Evolutionary conservation across 306 rosid species (phyloP).

Genomic region (Trichosanthes cucumerina): DNA sequence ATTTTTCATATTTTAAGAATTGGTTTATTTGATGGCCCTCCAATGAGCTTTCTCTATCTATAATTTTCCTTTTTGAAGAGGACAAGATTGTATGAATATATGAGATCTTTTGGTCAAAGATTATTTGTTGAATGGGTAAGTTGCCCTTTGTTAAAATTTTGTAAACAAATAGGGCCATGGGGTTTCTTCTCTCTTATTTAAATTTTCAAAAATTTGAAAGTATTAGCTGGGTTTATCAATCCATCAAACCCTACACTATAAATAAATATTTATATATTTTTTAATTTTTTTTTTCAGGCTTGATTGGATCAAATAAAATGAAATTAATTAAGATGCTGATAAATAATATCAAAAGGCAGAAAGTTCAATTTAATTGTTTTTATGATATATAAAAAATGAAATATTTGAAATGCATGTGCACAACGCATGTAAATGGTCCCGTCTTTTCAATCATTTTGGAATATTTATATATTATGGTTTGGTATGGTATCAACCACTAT

Average conservation of each 20-base stretch:
- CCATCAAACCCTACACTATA: neutral
- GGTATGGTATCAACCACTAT: neutral
- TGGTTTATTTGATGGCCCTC: neutral
- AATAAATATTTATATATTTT: neutral
- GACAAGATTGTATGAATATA: neutral
- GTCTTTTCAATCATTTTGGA: neutral
- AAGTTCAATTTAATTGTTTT: neutral
- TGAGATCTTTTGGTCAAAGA: slow-evolving; percentile 2
- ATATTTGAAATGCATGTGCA: neutral
- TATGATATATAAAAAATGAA: neutral
- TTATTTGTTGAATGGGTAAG: neutral
- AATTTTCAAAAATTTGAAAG: neutral
- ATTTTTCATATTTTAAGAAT: too few species aligned
- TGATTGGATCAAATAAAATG: neutral
- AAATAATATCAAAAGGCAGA: neutral
- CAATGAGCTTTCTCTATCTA: neutral
- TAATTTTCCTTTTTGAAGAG: neutral
- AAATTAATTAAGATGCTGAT: neutral
- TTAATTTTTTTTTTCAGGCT: neutral
- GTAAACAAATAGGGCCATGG: neutral
- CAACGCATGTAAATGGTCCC: neutral
- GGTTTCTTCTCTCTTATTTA: neutral
- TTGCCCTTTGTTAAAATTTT: neutral
- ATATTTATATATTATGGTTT: neutral
- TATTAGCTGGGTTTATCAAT: neutral